Conservation (phyloP, 495 filamentous ascomycete genomes). For the Talaromyces proteolyticus region DNA sequence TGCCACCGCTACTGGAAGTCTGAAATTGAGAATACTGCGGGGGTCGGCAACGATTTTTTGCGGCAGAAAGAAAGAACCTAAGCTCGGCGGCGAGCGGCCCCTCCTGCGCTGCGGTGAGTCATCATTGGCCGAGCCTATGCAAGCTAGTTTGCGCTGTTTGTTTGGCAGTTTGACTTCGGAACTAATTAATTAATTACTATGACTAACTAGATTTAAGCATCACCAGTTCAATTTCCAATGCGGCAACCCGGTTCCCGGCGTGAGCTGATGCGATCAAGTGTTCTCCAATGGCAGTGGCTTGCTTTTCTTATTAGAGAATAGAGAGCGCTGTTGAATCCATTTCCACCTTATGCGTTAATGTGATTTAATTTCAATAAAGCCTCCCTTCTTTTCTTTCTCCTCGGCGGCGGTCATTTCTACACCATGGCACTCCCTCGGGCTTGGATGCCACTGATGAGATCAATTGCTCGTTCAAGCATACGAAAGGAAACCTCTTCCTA, state of each 20-base stretch:
- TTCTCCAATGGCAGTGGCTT: too few species aligned
- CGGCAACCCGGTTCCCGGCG: too few species aligned
- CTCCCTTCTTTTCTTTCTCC: not conserved
- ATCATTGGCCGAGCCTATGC: not conserved
- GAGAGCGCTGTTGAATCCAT: too few species aligned
- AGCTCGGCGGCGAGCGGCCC: not conserved
- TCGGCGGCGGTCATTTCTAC: not conserved
- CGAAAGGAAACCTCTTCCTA: not conserved
- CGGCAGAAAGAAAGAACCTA: conserved; percentile 1
- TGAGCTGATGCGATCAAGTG: too few species aligned
- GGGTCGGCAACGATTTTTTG: conserved; percentile 9
- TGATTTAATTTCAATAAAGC: not conserved
- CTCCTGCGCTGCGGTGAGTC: not conserved
- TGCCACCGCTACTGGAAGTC: not conserved
- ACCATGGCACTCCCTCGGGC: conserved; percentile 2
- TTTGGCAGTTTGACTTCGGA: too few species aligned
- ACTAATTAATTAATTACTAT: too few species aligned
- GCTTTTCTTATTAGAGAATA: too few species aligned
- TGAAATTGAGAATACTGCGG: not conserved
- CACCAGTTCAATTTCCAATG: not conserved
- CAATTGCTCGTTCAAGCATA: not conserved
- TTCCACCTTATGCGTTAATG: not conserved
- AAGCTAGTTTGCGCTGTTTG: not conserved
- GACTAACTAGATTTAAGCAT: too few species aligned
- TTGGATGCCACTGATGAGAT: not conserved